A percentile compares a stretch with the other conserved stretches of the same genome.
phyloP scores from a whole-genome alignment of 805 yeast genomes.

The Barnettozyma siamensis region DNA sequence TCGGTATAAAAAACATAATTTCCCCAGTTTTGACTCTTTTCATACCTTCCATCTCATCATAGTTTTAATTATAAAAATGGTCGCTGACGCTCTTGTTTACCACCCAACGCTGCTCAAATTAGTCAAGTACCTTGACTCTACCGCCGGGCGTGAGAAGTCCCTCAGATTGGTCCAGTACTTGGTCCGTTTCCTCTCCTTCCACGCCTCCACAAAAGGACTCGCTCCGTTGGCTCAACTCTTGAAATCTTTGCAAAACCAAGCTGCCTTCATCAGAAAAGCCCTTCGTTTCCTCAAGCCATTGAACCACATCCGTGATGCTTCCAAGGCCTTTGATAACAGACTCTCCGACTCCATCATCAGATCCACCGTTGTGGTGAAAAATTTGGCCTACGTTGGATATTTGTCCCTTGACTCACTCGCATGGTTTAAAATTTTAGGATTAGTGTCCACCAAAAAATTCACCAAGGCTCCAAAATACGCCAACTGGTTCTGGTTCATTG shows the following conservation, averaged over 20 bases:
- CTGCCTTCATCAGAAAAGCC: conserved; percentile 73
- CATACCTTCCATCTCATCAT: neutral
- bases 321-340: conserved; percentile 63
- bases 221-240: conserved; percentile 43
- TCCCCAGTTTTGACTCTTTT: neutral
- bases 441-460: conserved; percentile 43
- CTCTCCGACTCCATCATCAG: conserved; percentile 55
- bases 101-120: conserved; percentile 67
- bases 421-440: conserved; percentile 49
- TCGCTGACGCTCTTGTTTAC: conserved; percentile 59
- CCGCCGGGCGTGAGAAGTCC: conserved; percentile 76
- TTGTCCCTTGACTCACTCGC: conserved; percentile 58
- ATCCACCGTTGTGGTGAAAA: conserved; percentile 46
- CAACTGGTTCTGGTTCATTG: conserved; percentile 72
- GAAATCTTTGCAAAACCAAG: conserved; percentile 52
- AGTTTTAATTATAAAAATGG: conserved; percentile 37
- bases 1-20: neutral
- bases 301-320: conserved; percentile 62
- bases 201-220: conserved; percentile 52
- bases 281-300: conserved; percentile 81
- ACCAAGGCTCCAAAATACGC: conserved; percentile 50
- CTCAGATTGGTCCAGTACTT: conserved; percentile 77
- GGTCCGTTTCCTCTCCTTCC: conserved; percentile 64
- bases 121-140: conserved; percentile 56
- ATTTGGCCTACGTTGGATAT: conserved; percentile 58